These are phyloP conservation scores for Yamagishiella unicocca DNA, from an alignment of 139 green algal species.

Conservation along the genomic window DNA sequence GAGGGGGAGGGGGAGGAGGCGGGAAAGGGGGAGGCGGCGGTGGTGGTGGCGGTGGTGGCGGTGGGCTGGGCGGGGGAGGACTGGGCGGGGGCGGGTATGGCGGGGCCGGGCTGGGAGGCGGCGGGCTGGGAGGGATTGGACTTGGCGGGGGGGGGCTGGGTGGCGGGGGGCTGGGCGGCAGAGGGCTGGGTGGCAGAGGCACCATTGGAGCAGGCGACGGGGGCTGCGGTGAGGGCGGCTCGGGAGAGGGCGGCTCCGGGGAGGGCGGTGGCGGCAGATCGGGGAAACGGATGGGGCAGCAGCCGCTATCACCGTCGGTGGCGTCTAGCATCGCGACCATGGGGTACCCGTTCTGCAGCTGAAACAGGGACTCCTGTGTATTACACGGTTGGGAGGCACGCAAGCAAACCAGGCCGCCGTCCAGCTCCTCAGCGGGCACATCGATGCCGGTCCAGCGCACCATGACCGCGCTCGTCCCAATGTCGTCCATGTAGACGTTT, in stretches of 20 bases:
- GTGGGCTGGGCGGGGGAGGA: background rate
- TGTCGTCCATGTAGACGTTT: background rate
- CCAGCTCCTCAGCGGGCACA: background rate
- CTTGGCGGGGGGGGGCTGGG: background rate
- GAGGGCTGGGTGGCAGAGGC: background rate
- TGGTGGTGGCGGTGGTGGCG: background rate
- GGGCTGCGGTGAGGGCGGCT: background rate
- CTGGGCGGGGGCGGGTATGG: background rate
- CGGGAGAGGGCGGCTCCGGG: background rate
- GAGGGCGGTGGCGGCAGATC: background rate
- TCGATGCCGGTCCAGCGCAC: background rate
- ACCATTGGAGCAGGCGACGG: too few relatives aligned
- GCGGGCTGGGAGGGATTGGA: background rate
- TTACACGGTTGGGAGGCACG: background rate
- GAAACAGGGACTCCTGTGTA: background rate
- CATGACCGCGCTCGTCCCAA: background rate
- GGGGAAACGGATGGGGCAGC: slow-evolving; percentile 17
- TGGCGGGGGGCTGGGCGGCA: background rate
- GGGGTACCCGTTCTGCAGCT: background rate
- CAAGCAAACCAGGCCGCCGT: slow-evolving; percentile 5
- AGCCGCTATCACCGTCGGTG: background rate
- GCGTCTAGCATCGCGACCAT: background rate
- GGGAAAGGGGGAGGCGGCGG: background rate
- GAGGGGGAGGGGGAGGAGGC: background rate
- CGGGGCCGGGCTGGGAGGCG: background rate